Base-by-base conservation (phyloP, 176 grass and related monocot genomes). In the Ensete ventricosum region DNA sequence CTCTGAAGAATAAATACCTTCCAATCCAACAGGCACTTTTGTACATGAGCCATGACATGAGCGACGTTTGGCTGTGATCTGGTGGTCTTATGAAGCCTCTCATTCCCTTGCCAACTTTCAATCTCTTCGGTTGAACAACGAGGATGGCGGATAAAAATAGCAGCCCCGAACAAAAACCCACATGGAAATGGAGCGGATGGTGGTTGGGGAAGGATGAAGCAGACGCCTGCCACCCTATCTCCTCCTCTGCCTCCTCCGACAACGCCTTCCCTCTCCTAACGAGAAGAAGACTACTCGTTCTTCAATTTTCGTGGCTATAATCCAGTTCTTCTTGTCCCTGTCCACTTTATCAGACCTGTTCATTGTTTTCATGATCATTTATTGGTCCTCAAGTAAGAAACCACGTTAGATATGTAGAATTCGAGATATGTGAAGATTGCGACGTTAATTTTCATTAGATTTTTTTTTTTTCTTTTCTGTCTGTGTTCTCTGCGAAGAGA, bases 91-190 rank as follows among this genome's bases (percentile, higher is more conserved):
- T 62, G 19, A 14, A 1, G 8, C 62, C 9, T 21, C 62, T 9
- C 21, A 23, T 2, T 24, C 14, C 14, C 5, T 8, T 17, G 3
- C 26, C 11, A 16, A 50, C 68, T 1, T 21, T 66, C 11, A 19
- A 17, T 24, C 16, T 73, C 7, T 3, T 52, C 74, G 43, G 43
- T n/a, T 20, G 23, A 23, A 19, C 20, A 49, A 1, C 58, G 10
- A 22, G 48, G 20, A 24, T 14, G 60, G 49, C 52, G 19, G 12
- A 53, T 21, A 52, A 77, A 65, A 77, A 77, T 77, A 77, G 75
- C 9, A 26, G 11, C 4, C 22, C 58, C 12, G 3, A 8, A 11
- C 19, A 17, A 62, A 22, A 76, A 59, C 3, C 16, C 2, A 14
- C 17, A 17, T 8, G 16, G 55, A 21, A 11, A 20, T 12, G 50